These are phyloP conservation scores for Iris macrosiphon DNA, from an alignment of 106 monocot genomes.

Conservation along the genomic window DNA sequence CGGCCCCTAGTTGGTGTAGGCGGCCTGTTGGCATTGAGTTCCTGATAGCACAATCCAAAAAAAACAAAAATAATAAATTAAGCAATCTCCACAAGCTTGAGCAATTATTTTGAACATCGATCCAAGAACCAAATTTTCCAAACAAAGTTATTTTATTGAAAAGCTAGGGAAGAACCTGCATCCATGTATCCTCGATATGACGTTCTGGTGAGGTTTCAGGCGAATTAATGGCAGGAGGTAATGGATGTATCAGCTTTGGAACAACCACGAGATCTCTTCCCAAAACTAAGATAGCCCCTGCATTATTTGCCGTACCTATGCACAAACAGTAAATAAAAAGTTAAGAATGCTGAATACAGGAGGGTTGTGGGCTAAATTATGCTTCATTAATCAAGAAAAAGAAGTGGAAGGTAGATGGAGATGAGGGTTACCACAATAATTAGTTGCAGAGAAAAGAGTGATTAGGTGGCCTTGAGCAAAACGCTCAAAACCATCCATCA, in stretches of 20 bases:
- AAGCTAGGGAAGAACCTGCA: constrained; percentile 65
- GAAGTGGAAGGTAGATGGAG: neutral
- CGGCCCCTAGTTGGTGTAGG: constrained; percentile 93
- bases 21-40: constrained; percentile 96
- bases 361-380: neutral
- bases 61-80: neutral
- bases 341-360: neutral
- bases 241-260: constrained; percentile 97
- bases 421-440: constrained; percentile 80
- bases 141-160: neutral
- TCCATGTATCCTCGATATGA: constrained; percentile 97
- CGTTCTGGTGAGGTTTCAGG: constrained; percentile 88
- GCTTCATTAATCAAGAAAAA: neutral
- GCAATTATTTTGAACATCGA: neutral
- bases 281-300: constrained; percentile 94
- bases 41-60: constrained; percentile 36
- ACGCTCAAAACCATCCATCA: constrained; percentile 99
- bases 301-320: constrained; percentile 98
- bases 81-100: neutral
- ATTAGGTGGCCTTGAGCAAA: constrained; percentile 99
- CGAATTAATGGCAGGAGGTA: constrained; percentile 79
- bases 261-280: constrained; percentile 99
- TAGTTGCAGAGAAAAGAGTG: constrained; percentile 98
- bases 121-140: neutral
- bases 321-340: neutral